These are phyloP conservation scores for Mucor mucedo DNA, from an alignment of 371 early-diverging fungal species.

Conservation along the genomic window DNA sequence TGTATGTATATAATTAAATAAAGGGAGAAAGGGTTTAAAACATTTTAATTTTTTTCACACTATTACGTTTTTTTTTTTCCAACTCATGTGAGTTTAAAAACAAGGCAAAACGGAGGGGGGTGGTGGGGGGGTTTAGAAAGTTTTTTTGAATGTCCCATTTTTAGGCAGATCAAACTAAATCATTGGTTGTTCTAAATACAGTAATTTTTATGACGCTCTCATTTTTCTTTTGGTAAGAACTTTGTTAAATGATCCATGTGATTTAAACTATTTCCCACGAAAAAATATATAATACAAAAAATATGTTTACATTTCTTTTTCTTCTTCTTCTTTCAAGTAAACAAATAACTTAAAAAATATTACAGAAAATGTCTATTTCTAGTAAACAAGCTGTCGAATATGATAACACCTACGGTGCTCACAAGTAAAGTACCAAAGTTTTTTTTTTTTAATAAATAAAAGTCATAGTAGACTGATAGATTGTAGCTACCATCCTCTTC, in stretches of 20 bases:
- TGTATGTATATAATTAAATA: slow-evolving; percentile 1
- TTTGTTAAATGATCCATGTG: no score
- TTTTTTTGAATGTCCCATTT: no score
- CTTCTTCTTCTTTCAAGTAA: slow-evolving; percentile 9
- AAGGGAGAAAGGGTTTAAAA: slow-evolving; percentile 7
- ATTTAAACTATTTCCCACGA: no score
- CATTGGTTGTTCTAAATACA: no score
- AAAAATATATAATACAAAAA: background rate
- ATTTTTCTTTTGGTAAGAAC: no score
- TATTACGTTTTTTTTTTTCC: background rate
- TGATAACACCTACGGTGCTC: slow-evolving; percentile 82
- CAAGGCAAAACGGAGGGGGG: background rate
- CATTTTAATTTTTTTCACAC: background rate
- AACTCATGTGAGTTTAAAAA: background rate
- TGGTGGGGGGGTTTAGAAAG: no score
- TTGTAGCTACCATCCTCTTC: slow-evolving; percentile 94
- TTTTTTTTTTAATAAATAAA: background rate
- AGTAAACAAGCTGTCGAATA: slow-evolving; percentile 67
- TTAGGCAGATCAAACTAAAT: no score
- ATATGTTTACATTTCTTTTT: slow-evolving; percentile 6
- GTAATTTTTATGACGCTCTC: no score
- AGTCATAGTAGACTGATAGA: slow-evolving; percentile 1
- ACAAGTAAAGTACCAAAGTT: slow-evolving; percentile 64
- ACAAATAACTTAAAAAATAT: background rate
- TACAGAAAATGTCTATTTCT: slow-evolving; percentile 27